A percentile compares a stretch with the other conserved stretches of the same genome.
These are phyloP conservation scores for Beta vulgaris DNA, from an alignment of 148 eudicot species.

Conservation along the genomic window DNA sequence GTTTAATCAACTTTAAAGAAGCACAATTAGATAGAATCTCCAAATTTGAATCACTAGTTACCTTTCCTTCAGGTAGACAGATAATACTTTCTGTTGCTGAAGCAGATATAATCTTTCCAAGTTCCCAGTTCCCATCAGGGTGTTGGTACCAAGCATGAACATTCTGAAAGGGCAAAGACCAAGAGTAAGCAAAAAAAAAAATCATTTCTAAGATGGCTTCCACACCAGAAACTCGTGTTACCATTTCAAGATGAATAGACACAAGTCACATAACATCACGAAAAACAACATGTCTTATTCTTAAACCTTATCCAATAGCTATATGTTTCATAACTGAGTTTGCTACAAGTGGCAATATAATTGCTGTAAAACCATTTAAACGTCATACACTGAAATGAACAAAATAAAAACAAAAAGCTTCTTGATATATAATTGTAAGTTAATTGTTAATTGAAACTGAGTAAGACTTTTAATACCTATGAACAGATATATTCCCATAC, in stretches of 20 bases:
- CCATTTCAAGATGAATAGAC: background rate
- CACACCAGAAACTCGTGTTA: background rate
- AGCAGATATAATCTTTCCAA: slow-evolving; percentile 64
- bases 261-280: background rate
- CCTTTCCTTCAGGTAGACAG: slow-evolving; percentile 77
- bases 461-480: background rate
- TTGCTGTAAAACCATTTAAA: no score
- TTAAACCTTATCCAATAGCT: background rate
- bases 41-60: slow-evolving; percentile 28
- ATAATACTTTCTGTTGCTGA: slow-evolving; percentile 61
- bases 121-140: slow-evolving; percentile 89
- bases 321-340: slow-evolving; percentile 3
- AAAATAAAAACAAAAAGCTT: no score
- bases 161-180: slow-evolving; percentile 52
- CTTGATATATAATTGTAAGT: background rate
- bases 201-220: background rate
- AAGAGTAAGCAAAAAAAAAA: slow-evolving; percentile 20
- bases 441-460: background rate
- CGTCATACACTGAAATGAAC: no score
- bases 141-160: slow-evolving; percentile 83
- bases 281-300: background rate
- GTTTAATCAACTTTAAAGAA: slow-evolving; percentile 11
- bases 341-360: background rate
- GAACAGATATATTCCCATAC: background rate
- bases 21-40: background rate